Conservation (phyloP, 768 basidiomycete species). For the Hygrophorus russula region DNA sequence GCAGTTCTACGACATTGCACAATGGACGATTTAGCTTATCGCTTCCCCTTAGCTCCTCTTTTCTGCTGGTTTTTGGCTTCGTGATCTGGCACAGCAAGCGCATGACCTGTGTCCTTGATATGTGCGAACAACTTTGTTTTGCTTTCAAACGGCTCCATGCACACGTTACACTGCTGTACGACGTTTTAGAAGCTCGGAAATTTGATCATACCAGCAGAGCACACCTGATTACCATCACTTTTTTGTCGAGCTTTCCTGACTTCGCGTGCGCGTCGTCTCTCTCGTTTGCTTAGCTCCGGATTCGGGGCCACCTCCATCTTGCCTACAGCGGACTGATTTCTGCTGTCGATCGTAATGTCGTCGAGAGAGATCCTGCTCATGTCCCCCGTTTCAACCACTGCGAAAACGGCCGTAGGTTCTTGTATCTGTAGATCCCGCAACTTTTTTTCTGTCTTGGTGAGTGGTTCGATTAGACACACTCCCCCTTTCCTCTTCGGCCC, state of each 20-base stretch:
- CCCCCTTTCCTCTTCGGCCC: constrained; percentile 11
- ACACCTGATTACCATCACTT: constrained; percentile 10
- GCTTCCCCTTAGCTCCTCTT: constrained; percentile 28
- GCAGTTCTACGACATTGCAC: not conserved
- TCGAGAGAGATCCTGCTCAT: no score
- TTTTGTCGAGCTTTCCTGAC: constrained; percentile 49
- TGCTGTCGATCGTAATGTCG: no score
- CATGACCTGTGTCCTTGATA: constrained; percentile 62
- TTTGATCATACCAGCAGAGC: not conserved
- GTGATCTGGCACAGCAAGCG: constrained; percentile 30
- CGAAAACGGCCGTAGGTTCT: no score
- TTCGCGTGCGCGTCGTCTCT: constrained; percentile 71
- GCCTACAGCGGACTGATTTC: not conserved
- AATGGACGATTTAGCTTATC: constrained; percentile 10
- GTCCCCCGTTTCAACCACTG: no score
- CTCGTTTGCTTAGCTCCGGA: constrained; percentile 51
- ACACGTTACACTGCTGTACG: constrained; percentile 53
- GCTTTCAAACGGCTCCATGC: constrained; percentile 48
- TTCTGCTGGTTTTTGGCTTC: constrained; percentile 19
- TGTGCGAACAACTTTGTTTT: constrained; percentile 70
- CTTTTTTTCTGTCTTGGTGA: constrained; percentile 14
- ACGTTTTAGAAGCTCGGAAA: not conserved
- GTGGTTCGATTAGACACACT: constrained; percentile 6
- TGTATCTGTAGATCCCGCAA: constrained; percentile 7
- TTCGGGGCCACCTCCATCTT: constrained; percentile 8